A percentile compares a stretch with the other conserved stretches of the same genome.
Evolutionary conservation across 2,329 filamentous ascomycete genomes (phyloP).

Genomic region (Pestalotiopsis sp.): DNA sequence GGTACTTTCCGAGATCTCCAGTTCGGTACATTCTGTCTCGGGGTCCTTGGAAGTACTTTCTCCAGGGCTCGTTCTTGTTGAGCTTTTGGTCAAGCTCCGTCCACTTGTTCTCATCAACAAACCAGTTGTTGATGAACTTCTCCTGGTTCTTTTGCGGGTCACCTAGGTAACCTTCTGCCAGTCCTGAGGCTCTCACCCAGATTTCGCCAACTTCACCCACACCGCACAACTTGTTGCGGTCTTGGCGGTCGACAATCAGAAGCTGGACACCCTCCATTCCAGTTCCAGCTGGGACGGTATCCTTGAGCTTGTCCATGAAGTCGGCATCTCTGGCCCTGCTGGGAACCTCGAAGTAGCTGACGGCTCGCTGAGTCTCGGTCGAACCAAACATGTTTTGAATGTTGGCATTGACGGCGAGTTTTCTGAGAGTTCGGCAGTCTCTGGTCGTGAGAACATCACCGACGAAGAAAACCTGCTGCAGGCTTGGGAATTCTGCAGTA

Average conservation of each 20-base stretch:
- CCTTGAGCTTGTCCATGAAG: constrained; percentile 64
- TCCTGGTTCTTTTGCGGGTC: constrained; percentile 60
- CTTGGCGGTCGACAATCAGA: constrained; percentile 67
- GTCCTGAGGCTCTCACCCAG: constrained; percentile 70
- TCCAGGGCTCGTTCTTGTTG: constrained; percentile 69
- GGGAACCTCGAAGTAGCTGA: constrained; percentile 68
- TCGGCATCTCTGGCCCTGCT: constrained; percentile 59
- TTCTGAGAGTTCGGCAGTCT: constrained; percentile 77
- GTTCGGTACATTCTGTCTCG: constrained; percentile 85
- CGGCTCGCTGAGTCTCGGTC: constrained; percentile 83
- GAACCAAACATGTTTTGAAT: constrained; percentile 90
- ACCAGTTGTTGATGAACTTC: constrained; percentile 88
- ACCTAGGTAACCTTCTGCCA: constrained; percentile 75
- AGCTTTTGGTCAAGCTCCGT: constrained; percentile 61
- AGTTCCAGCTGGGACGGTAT: constrained; percentile 71
- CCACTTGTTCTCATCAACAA: constrained; percentile 75
- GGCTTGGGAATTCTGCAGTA: constrained; percentile 71
- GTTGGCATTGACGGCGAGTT: constrained; percentile 71
- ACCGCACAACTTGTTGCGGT: constrained; percentile 61
- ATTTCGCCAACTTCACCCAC: constrained; percentile 73
- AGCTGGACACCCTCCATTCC: constrained; percentile 79
- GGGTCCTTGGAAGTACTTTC: constrained; percentile 76
- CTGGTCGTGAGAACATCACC: constrained; percentile 86
- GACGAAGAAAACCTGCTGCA: constrained; percentile 87
- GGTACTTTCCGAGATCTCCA: constrained; percentile 74